Percentiles rank a stretch among this genome's conserved stretches.
Conservation (phyloP, 2,329 filamentous ascomycete species). For the Neurospora sp. region DNA sequence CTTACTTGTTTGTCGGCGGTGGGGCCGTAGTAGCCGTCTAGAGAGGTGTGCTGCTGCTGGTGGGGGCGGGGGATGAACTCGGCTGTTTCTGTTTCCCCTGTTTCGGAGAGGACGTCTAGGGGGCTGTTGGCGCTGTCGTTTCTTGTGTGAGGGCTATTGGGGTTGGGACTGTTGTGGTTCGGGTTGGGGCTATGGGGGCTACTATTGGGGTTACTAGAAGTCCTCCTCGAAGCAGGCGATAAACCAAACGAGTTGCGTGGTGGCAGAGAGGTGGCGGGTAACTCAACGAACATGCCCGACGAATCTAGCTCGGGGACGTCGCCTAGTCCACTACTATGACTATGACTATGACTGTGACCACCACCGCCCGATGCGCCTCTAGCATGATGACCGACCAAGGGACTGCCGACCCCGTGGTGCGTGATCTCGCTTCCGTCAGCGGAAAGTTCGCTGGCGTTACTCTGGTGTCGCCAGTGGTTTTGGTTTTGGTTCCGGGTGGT, state of each 20-base stretch:
- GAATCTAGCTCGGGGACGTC: constrained; percentile 21
- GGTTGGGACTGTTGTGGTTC: not conserved
- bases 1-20: not conserved
- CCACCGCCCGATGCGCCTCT: constrained; percentile 27
- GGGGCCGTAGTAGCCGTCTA: not conserved
- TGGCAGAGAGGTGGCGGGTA: constrained; percentile 20
- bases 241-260: not conserved
- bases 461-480: constrained; percentile 28
- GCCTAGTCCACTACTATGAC: not conserved
- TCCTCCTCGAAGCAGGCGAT: not conserved
- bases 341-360: constrained; percentile 3
- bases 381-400: constrained; percentile 18
- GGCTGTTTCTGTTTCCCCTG: not conserved
- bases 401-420: constrained; percentile 12
- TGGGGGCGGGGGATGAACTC: not conserved
- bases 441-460: constrained; percentile 33
- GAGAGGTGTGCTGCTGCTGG: not conserved
- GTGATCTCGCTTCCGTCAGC: constrained; percentile 24
- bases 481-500: constrained; percentile 6
- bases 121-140: not conserved
- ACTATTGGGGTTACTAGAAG: not conserved
- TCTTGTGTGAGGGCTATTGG: not conserved
- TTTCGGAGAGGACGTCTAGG: not conserved
- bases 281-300: constrained; percentile 14
- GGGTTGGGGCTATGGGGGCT: not conserved